Evolutionary conservation across 2,329 filamentous ascomycete genomes (phyloP).

Genomic region (Gliomastix tumulicola): DNA sequence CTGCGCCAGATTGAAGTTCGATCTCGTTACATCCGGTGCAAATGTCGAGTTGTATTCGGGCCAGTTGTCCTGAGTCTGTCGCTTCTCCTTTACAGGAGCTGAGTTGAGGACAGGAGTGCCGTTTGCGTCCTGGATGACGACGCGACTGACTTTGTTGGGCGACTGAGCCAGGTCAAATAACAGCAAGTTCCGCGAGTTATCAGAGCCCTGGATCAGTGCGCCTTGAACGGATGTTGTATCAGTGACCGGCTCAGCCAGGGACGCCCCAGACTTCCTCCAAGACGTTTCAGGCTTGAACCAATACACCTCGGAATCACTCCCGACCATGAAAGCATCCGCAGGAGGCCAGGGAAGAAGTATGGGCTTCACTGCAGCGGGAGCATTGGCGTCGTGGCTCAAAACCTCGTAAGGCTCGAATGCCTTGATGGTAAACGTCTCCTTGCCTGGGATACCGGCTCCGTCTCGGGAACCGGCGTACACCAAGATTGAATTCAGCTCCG

Average conservation of each 20-base stretch:
- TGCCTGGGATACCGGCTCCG: slow-evolving; percentile 49
- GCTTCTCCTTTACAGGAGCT: slow-evolving; percentile 25
- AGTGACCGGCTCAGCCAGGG: slow-evolving; percentile 52
- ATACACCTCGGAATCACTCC: slow-evolving; percentile 66
- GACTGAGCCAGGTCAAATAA: slow-evolving; percentile 68
- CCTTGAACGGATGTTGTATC: slow-evolving; percentile 50
- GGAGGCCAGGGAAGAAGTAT: slow-evolving; percentile 70
- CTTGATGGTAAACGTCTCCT: slow-evolving; percentile 68
- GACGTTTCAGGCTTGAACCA: slow-evolving; percentile 56
- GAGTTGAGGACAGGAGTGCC: slow-evolving; percentile 46
- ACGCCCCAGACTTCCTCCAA: slow-evolving; percentile 63
- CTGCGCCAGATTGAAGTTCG: slow-evolving; percentile 66
- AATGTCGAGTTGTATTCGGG: slow-evolving; percentile 71
- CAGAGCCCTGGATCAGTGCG: slow-evolving; percentile 61
- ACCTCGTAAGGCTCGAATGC: slow-evolving; percentile 60
- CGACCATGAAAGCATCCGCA: slow-evolving; percentile 65
- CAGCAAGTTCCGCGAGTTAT: slow-evolving; percentile 72
- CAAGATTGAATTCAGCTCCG: slow-evolving; percentile 62
- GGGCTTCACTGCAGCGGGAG: slow-evolving; percentile 59
- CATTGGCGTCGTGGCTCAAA: slow-evolving; percentile 47
- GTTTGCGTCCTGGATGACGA: slow-evolving; percentile 55
- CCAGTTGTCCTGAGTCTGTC: slow-evolving; percentile 56
- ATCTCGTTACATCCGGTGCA: slow-evolving; percentile 56
- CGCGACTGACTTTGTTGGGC: slow-evolving; percentile 68
- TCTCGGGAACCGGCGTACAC: slow-evolving; percentile 73